Percentiles rank a stretch among this genome's conserved stretches.
Conservation (phyloP, 1,284 basidiomycete species). For the Fomitopsis betulina region DNA sequence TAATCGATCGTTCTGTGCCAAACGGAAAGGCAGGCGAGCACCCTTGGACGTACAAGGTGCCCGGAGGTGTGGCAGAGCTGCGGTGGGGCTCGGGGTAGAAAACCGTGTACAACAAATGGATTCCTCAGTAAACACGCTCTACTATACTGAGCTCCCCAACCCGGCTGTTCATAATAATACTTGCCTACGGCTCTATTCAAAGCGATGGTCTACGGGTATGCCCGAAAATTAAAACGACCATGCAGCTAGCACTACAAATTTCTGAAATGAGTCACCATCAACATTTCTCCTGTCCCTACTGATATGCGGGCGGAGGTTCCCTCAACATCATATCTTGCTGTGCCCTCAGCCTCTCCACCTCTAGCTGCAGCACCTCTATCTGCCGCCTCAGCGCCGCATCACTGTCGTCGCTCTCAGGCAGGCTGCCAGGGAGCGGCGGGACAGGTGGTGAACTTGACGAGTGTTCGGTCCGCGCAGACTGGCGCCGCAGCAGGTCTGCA, state of each 20-base stretch:
- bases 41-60: conserved; percentile 37
- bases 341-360: conserved; percentile 1
- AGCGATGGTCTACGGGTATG: background rate
- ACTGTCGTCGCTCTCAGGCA: background rate
- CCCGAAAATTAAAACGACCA: background rate
- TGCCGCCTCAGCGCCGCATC: conserved; percentile 1
- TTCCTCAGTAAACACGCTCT: background rate
- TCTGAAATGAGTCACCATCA: background rate
- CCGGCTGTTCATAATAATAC: no score
- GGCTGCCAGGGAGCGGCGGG: background rate
- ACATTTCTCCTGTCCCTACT: background rate
- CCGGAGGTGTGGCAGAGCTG: conserved; percentile 23
- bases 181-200: no score
- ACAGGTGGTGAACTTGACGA: background rate
- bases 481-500: background rate
- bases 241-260: background rate
- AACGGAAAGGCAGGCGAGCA: conserved; percentile 11
- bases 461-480: background rate
- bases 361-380: conserved; percentile 2
- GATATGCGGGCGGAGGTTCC: conserved; percentile 1
- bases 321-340: background rate
- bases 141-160: no score
- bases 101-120: background rate
- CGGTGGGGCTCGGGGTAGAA: background rate
- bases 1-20: conserved; percentile 24